Evolutionary conservation across 305 asterid genomes (phyloP), one percentile per base, ranked within the genome.

Genomic region (Fraxinus angustifolia): DNA sequence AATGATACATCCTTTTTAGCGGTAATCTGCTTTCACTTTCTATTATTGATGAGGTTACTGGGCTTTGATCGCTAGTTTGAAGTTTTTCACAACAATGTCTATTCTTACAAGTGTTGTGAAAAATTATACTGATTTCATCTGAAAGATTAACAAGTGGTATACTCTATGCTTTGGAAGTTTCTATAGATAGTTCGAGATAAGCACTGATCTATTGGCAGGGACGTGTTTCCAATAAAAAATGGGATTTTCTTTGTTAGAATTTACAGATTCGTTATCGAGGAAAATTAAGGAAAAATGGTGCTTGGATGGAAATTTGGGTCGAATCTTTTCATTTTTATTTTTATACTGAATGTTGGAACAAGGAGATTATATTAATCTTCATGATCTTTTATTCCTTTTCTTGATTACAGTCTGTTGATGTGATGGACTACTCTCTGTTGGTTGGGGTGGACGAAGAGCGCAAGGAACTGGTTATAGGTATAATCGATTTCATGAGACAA

Each of bases 371-470:
- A 16, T 26, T 56, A 48, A 30, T 76, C 48, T 19, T 45, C 40
- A 40, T 28, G 35, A 50, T 31, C 26, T 4, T 48, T 28, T 30
- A 4, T 60, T 60, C 30, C 5, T 8, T 76, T 48, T 35, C 26
- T 75, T 45, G 11, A 35, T 68, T 73, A 74, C 92, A 94, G 98
- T 92, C 95, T 8, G 93, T 92, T 87, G 98, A 89, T 58, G 98
- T 94, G 87, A 94, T 96, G 98, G 98, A 96, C 83, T 96, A 96
- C 81, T 96, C 98, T 2, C 87, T 96, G 91, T 76, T 96, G 87
- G 98, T 93, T 1, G 98, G 99, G 77, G 93, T 94, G 50, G 99
- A 96, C 36, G 97, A 93, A 67, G 99, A 91, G 60, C 78, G 88
- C 31, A 90, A 91, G 73, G 99, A 96, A 90, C 88, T 96, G 10